phyloP scores from a whole-genome alignment of 768 basidiomycete species.

The Calvatia gigantea region DNA sequence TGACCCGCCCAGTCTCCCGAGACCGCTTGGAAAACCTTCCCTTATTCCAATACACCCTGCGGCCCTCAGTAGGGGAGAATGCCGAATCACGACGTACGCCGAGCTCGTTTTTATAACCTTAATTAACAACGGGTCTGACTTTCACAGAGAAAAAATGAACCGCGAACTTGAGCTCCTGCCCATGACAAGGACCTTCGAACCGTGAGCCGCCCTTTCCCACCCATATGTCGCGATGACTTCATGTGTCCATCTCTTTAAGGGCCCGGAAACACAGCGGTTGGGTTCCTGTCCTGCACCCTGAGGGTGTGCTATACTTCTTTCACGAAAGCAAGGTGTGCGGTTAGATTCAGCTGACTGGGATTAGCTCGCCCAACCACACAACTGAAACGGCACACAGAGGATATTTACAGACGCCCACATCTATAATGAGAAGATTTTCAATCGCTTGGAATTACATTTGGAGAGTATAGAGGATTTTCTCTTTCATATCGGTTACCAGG shows the following conservation, averaged over 20 bases:
- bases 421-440: constrained; percentile 29
- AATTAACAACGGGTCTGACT: no score
- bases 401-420: constrained; percentile 41
- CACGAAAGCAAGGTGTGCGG: constrained; percentile 40
- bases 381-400: neutral
- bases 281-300: constrained; percentile 49
- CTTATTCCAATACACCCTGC: neutral
- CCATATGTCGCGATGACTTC: neutral
- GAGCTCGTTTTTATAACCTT: neutral
- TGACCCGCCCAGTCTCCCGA: neutral
- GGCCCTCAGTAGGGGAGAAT: neutral
- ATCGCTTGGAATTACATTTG: constrained; percentile 35
- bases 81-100: neutral
- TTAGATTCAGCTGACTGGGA: neutral
- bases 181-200: constrained; percentile 7
- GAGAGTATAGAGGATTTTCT: constrained; percentile 25
- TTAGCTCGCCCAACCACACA: neutral
- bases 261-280: constrained; percentile 33
- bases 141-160: neutral
- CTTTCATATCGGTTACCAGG: neutral
- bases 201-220: neutral
- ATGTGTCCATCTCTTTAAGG: constrained; percentile 9
- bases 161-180: neutral
- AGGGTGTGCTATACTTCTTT: constrained; percentile 60
- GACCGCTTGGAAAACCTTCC: neutral